Evolutionary conservation across 208 protist species (phyloP).

Genomic region (Jaenimonas drosophilae): DNA sequence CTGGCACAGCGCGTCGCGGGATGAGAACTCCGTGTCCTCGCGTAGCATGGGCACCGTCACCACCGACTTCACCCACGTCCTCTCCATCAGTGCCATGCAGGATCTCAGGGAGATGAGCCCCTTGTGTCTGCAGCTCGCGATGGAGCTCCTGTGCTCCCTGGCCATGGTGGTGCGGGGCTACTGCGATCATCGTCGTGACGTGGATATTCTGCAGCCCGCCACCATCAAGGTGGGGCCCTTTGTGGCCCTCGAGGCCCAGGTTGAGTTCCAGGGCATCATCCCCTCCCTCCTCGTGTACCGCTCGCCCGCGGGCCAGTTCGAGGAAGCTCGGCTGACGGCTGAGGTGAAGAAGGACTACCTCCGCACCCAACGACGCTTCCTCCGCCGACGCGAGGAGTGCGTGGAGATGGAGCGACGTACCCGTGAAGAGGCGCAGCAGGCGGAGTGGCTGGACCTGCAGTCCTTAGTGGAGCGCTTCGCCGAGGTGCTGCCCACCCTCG

Average conservation of each 20-base stretch:
- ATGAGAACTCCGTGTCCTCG: background rate
- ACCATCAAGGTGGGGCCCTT: slow-evolving; percentile 48
- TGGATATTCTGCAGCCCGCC: slow-evolving; percentile 41
- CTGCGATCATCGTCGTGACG: slow-evolving; percentile 63
- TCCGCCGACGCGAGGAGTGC: slow-evolving; percentile 21
- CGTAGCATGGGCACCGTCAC: slow-evolving; percentile 12
- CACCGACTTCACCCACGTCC: background rate
- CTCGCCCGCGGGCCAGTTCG: slow-evolving; percentile 40
- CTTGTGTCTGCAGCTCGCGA: slow-evolving; percentile 26
- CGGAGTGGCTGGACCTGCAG: slow-evolving; percentile 5
- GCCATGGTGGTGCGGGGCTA: slow-evolving; percentile 38
- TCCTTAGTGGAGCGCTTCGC: background rate
- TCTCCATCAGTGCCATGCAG: background rate
- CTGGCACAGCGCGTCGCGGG: too few relatives aligned
- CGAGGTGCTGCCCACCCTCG: background rate
- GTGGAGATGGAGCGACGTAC: slow-evolving; percentile 23
- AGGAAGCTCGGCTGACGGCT: slow-evolving; percentile 29
- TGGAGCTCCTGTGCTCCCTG: slow-evolving; percentile 30
- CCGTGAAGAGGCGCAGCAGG: slow-evolving; percentile 7
- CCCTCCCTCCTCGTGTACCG: slow-evolving; percentile 39
- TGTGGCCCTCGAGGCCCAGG: slow-evolving; percentile 19
- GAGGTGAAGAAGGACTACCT: slow-evolving; percentile 5
- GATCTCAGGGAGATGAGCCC: slow-evolving; percentile 3
- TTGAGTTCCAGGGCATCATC: slow-evolving; percentile 30
- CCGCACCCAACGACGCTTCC: slow-evolving; percentile 13